A percentile compares a stretch with the other conserved stretches of the same genome.
phyloP scores from a whole-genome alignment of 1,284 basidiomycete species.

The Ganoderma sp. region DNA sequence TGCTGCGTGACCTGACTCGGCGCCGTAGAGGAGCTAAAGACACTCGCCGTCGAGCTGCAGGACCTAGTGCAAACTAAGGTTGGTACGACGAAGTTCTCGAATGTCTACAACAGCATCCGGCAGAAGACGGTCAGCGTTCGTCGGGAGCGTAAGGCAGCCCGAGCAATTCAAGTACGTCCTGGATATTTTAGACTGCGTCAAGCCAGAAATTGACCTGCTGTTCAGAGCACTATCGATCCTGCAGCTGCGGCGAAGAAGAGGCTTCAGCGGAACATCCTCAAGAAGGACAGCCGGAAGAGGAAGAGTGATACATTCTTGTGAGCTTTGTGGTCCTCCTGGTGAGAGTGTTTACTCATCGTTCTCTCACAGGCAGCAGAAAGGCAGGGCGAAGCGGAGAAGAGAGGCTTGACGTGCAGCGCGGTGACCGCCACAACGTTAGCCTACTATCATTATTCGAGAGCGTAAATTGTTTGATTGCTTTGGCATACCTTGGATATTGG shows the following conservation, averaged over 20 bases:
- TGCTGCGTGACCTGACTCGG: background rate
- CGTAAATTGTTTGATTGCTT: background rate
- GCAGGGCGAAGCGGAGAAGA: slow-evolving; percentile 37
- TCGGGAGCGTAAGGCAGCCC: slow-evolving; percentile 73
- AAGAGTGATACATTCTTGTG: slow-evolving; percentile 68
- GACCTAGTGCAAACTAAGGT: slow-evolving; percentile 88
- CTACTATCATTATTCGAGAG: background rate
- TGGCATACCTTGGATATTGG: background rate
- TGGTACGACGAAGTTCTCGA: slow-evolving; percentile 82
- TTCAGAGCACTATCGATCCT: slow-evolving; percentile 70
- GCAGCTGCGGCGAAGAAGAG: slow-evolving; percentile 81
- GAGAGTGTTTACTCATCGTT: background rate
- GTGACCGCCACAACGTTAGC: background rate
- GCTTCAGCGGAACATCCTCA: slow-evolving; percentile 66
- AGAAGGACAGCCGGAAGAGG: slow-evolving; percentile 85
- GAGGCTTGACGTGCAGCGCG: slow-evolving; percentile 20
- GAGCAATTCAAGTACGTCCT: slow-evolving; percentile 60
- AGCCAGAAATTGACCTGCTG: slow-evolving; percentile 8
- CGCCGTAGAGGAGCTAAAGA: slow-evolving; percentile 81
- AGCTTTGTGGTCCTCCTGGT: slow-evolving; percentile 35
- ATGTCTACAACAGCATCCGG: slow-evolving; percentile 80
- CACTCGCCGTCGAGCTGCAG: slow-evolving; percentile 83
- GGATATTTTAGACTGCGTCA: background rate
- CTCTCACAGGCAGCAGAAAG: slow-evolving; percentile 36
- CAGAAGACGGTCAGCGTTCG: slow-evolving; percentile 73